Percentiles rank a stretch among this genome's conserved stretches.
These are phyloP conservation scores for Chalciporus sphaerocephalus DNA, from an alignment of 768 basidiomycete species.

Conservation along the genomic window DNA sequence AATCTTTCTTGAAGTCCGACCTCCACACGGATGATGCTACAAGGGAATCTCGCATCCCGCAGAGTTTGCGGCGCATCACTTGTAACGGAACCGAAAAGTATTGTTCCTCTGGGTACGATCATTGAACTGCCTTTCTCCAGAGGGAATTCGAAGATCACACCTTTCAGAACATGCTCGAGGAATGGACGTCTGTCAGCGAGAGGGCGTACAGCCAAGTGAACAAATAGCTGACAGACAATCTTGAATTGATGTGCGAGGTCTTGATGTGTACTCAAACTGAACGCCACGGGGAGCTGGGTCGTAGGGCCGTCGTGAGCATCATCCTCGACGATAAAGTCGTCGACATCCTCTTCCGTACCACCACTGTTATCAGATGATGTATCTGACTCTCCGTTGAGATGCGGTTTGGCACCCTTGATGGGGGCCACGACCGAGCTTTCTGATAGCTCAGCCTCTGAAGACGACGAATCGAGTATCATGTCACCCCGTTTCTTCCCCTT, in stretches of 20 bases:
- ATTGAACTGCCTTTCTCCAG: not conserved
- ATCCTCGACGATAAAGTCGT: constrained; percentile 62
- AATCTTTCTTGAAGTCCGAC: constrained; percentile 55
- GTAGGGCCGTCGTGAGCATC: constrained; percentile 38
- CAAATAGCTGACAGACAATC: constrained; percentile 82
- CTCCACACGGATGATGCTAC: constrained; percentile 86
- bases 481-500: constrained; percentile 45
- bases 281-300: constrained; percentile 63
- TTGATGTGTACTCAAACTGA: constrained; percentile 76
- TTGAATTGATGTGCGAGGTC: constrained; percentile 80
- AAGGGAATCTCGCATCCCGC: constrained; percentile 65
- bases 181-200: constrained; percentile 47
- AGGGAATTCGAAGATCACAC: constrained; percentile 31
- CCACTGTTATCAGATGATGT: constrained; percentile 32
- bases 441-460: constrained; percentile 32
- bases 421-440: constrained; percentile 27
- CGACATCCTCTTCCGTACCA: constrained; percentile 22
- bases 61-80: constrained; percentile 63
- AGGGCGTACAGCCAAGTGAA: constrained; percentile 68
- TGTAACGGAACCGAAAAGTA: constrained; percentile 73
- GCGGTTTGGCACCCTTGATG: constrained; percentile 46
- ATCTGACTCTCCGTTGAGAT: constrained; percentile 34
- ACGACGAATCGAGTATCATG: constrained; percentile 26
- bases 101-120: constrained; percentile 42
- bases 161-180: constrained; percentile 49